phyloP scores from a whole-genome alignment of 2,329 filamentous ascomycete species.

The Microsporum canis region DNA sequence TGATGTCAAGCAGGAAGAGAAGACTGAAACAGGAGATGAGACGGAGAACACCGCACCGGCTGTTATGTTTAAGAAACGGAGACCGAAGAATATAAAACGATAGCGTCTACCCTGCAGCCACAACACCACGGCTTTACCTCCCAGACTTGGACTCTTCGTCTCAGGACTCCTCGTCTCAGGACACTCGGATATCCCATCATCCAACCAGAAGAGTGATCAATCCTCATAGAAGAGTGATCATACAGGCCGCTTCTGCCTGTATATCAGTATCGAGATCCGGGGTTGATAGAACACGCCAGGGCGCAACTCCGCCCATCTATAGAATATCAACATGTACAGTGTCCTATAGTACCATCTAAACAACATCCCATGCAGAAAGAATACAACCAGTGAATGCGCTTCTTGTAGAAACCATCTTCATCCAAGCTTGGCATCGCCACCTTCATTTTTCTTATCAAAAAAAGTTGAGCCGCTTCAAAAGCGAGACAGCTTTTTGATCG shows the following conservation, averaged over 20 bases:
- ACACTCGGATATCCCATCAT: background rate
- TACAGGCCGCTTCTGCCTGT: no score
- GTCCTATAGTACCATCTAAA: no score
- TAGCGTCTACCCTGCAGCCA: constrained; percentile 12
- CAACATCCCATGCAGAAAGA: no score
- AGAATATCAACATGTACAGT: no score
- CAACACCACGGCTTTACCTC: no score
- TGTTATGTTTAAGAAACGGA: constrained; percentile 41
- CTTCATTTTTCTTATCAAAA: background rate
- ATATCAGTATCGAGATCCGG: no score
- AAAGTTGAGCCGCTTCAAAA: background rate
- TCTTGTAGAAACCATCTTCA: background rate
- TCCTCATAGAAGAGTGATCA: no score
- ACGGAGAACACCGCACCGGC: constrained; percentile 17
- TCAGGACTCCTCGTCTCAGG: no score
- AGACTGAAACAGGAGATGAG: background rate
- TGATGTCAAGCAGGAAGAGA: background rate
- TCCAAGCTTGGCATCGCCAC: constrained; percentile 1
- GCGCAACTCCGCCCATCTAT: no score
- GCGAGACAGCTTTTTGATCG: background rate
- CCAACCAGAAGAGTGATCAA: no score
- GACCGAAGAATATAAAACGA: constrained; percentile 34
- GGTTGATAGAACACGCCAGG: no score
- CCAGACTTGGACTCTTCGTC: no score
- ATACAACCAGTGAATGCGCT: background rate